Base-by-base conservation (phyloP, 345 rosid species). In the Abelmoschus esculentus region DNA sequence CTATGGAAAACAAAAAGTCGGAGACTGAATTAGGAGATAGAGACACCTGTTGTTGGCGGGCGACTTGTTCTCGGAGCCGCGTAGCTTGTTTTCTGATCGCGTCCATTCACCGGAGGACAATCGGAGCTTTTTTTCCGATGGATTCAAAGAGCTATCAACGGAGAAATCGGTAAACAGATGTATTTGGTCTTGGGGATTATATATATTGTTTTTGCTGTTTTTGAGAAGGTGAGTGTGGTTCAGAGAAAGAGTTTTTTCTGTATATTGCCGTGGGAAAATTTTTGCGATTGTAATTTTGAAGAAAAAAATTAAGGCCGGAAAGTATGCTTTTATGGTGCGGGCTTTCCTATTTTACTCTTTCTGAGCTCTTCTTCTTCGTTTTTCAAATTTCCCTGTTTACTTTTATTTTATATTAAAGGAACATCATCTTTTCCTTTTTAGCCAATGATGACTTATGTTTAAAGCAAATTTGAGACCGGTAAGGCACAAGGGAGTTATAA, bases 31-130 rank as follows among this genome's bases (percentile, higher is more conserved):
- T 22, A 47, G 53, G 53, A 47, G 53, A 49, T 49, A 52, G 8
- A 36, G n/a, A 38, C 42, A 95, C 98, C 92, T 95, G 98, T 66
- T 93, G 97, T 74, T 93, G 99, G 72, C 90, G 86, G 60, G 99
- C 93, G 73, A 95, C 99, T 80, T 95, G 99, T 72, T 95, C 99
- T 63, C 99, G 86, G 40, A 95, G 81, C 81, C 85, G 83, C 31
- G 93, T 88, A n/a, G 99, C 99, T 77, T 91, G 99, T 84, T 91
- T 95, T 78, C 97, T 81, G 40, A 95, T 87, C 5, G 98, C 84
- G 29, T 95, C 99, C 97, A 91, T 93, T 82, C 78, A 80, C 67
- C 73, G 52, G 59, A 49, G 53, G 1, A 34, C 71, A 63, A 52
- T 52, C 31, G 40, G 15, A 12, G 28, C 7, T 28, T 7, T 19